A percentile compares a stretch with the other conserved stretches of the same genome.
These are phyloP conservation scores for Laburnicola sp. DNA, from an alignment of 2,329 filamentous ascomycete genomes.

Conservation along the genomic window DNA sequence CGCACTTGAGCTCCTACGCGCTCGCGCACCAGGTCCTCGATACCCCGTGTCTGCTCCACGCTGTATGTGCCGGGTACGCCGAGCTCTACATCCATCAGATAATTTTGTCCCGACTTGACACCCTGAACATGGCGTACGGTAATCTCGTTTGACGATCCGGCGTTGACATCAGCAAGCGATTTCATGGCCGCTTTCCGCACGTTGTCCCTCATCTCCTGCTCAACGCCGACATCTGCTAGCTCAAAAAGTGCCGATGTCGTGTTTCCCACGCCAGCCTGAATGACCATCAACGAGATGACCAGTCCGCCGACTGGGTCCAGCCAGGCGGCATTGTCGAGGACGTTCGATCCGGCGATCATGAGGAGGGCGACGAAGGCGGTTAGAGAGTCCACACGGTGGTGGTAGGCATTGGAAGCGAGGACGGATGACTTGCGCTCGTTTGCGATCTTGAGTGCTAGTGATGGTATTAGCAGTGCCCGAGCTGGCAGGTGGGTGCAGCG, in stretches of 20 bases:
- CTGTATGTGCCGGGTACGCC: slow-evolving; percentile 78
- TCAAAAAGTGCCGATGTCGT: slow-evolving; percentile 81
- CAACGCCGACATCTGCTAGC: slow-evolving; percentile 86
- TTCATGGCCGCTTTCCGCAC: slow-evolving; percentile 65
- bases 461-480: slow-evolving; percentile 25
- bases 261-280: slow-evolving; percentile 86
- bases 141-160: slow-evolving; percentile 57
- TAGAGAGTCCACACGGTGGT: slow-evolving; percentile 93
- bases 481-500: neutral
- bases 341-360: slow-evolving; percentile 86
- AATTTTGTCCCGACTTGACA: slow-evolving; percentile 95
- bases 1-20: slow-evolving; percentile 75
- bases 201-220: slow-evolving; percentile 76
- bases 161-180: slow-evolving; percentile 45
- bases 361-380: slow-evolving; percentile 91
- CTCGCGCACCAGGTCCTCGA: slow-evolving; percentile 77
- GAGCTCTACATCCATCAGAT: slow-evolving; percentile 86
- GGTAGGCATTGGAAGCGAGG: slow-evolving; percentile 91
- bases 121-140: slow-evolving; percentile 80
- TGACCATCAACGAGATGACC: slow-evolving; percentile 89
- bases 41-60: slow-evolving; percentile 66
- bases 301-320: slow-evolving; percentile 92
- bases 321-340: slow-evolving; percentile 84
- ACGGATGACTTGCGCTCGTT: slow-evolving; percentile 93
- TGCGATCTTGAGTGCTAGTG: slow-evolving; percentile 87